Evolutionary conservation across 495 filamentous ascomycete species (phyloP).

Genomic region (Penicillium psychrofluorescens): DNA sequence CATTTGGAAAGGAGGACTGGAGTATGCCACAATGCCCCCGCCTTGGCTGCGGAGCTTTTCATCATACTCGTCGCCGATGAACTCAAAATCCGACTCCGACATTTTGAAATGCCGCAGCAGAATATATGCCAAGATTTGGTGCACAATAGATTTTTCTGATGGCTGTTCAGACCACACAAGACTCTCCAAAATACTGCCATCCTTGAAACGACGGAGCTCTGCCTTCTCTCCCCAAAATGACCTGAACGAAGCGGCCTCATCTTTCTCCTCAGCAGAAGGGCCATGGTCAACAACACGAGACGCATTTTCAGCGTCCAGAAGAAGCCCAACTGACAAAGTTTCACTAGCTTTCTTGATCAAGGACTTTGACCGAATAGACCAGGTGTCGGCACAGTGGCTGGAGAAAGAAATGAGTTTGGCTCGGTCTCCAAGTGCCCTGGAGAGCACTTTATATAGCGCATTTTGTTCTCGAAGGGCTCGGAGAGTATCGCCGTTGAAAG

Average conservation of each 20-base stretch:
- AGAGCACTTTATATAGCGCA: constrained; percentile 52
- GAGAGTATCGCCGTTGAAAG: constrained; percentile 22
- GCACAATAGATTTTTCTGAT: constrained; percentile 55
- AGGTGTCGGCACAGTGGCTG: constrained; percentile 26
- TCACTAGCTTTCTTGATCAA: constrained; percentile 15
- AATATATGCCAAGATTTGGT: constrained; percentile 74
- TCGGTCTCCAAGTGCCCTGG: constrained; percentile 66
- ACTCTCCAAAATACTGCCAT: constrained; percentile 53
- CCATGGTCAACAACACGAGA: constrained; percentile 76
- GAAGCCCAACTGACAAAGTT: constrained; percentile 54
- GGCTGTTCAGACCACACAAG: constrained; percentile 68
- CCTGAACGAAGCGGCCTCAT: constrained; percentile 37
- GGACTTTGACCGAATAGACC: constrained; percentile 24
- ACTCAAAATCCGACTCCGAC: constrained; percentile 42
- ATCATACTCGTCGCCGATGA: constrained; percentile 56
- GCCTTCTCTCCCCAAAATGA: constrained; percentile 49
- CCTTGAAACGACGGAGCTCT: constrained; percentile 48
- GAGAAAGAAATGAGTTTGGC: constrained; percentile 56
- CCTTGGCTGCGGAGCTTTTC: constrained; percentile 43
- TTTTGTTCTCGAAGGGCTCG: constrained; percentile 23
- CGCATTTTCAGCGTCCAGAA: constrained; percentile 64
- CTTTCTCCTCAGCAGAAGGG: constrained; percentile 69
- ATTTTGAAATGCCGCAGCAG: constrained; percentile 56
- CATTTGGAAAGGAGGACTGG: constrained; percentile 44
- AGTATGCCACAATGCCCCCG: constrained; percentile 26